Evolutionary conservation across 2,329 filamentous ascomycete genomes (phyloP), one percentile per base, ranked within the genome.

Genomic region (Incumbomyces lentus): DNA sequence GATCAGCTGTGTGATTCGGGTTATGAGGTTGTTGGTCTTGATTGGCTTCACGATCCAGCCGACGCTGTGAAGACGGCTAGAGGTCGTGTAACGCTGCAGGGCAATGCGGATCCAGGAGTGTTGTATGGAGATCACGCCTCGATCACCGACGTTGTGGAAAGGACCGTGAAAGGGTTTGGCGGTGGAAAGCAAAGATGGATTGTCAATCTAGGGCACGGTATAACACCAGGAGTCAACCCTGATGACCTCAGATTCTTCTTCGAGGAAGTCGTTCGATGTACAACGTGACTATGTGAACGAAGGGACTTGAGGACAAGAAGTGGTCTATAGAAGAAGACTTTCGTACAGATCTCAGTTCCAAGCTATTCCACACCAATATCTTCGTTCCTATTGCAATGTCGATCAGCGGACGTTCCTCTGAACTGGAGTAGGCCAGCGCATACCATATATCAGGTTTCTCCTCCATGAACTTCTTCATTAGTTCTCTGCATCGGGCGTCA

Each of bases 171-270:
- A 51, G 90, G 90, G 0, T 98, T 96, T 61, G 74, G 75, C 50
- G 80, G 81, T 52, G 84, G 83, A 46, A 90, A 88, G 67, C 81
- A 89, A 64, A 86, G 90, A 34, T 98, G 92, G 90, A 96, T 98
- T 57, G 87, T 86, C 40, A 98, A 98, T 64, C 74, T 98, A 52
- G 92, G 92, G 7, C 92, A 98, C 62, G 92, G 92, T 86, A 88
- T 98, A 53, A 98, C 92, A 29, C 92, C 92, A 1, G 84, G 89
- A 54, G 92, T 98, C 45, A 84, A 96, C 57, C 92, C 92, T 0
- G 88, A 96, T 41, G 82, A 95, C 64, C 71, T 98, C 56, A 90
- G 81, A 63, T 94, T 93, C 68, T 98, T 86, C 71, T 90, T 98
- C 55, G 74, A 93, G 61, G 92, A 98, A 32, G 37, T 43, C 7